Base-by-base conservation (phyloP, 2,329 filamentous ascomycete species). In the Aspergillus thermomutatus region DNA sequence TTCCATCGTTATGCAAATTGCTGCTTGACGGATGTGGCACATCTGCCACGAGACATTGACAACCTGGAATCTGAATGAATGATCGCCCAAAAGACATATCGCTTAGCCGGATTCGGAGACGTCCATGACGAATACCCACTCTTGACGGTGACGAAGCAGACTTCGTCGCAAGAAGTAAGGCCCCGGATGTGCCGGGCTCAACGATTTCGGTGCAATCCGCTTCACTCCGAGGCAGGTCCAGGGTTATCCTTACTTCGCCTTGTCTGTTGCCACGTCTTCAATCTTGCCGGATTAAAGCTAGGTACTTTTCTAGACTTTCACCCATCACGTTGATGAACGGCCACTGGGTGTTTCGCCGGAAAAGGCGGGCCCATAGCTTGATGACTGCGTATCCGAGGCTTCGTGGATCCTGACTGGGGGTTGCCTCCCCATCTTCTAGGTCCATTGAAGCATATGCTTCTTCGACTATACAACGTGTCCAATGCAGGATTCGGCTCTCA, bases 391-490 rank as follows among this genome's bases (percentile, higher is more conserved):
- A 49, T 3, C 66, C 68, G 47, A 72, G 57, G n/a, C 64, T 62
- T 7, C 55, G 54, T 3, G 69, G 67, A 19, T 72, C 68, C 6
- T 64, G 58, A 28, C 62, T 59, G 2, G 62, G 62, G 14, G 65
- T 60, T 6, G 50, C 50, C 26, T 69, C 65, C 4, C 63, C 64
- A 26, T 68, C 65, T 19, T 68, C 64, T 8, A 66, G 48, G 14
- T 72, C 69, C 52, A 72, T 68, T 2, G 69, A 72, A 8, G 65
- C 61, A 37, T 70, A 71, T 8, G 69, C 69, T 55, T 72, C 70
- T 54, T 72, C 63, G 5, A 72, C 63, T 17, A 72, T 71, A 19
- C 68, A 68, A 11, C 66, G 65, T 1, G 66, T 69, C 70, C 69
- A 72, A 40, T 66, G 60, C 23, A 72, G 59, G 9, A 72, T 71